Conservation (phyloP, 257 asterid species). For the Nemophila menziesii region DNA sequence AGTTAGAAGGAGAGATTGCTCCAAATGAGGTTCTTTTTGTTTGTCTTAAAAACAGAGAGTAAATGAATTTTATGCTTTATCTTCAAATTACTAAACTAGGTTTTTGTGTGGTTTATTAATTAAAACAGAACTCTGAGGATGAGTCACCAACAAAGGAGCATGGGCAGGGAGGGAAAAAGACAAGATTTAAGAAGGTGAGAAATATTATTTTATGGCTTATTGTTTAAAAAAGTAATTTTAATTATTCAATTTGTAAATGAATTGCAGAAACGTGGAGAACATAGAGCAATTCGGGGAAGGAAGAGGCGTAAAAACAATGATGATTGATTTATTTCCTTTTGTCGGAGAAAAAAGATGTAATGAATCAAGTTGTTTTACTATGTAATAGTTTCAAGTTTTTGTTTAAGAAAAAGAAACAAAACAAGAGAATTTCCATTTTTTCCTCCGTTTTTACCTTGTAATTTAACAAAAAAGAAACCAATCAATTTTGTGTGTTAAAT, state of each 20-base stretch:
- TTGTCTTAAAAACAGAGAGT: not conserved
- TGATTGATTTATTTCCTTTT: constrained; percentile 6
- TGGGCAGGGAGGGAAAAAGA: constrained; percentile 26
- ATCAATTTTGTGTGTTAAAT: not conserved
- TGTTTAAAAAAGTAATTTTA: not conserved
- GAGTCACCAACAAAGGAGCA: constrained; percentile 31
- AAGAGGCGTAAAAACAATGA: constrained; percentile 32
- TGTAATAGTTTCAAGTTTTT: not conserved
- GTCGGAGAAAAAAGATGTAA: not conserved
- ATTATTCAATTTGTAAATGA: constrained; percentile 5
- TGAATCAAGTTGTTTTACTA: not conserved
- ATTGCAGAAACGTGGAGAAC: constrained; percentile 13
- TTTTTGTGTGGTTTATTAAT: constrained; percentile 1
- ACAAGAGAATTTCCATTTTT: too few species aligned
- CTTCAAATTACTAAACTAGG: not conserved
- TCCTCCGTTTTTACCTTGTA: not conserved
- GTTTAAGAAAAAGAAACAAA: not conserved
- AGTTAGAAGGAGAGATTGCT: constrained; percentile 39
- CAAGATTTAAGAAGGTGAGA: constrained; percentile 42
- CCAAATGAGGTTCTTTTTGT: constrained; percentile 27
- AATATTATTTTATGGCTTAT: not conserved
- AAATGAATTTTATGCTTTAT: not conserved
- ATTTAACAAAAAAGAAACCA: too few species aligned
- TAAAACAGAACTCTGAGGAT: constrained; percentile 18
- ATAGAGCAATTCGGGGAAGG: constrained; percentile 18